Percentiles rank a stretch among this genome's conserved stretches.
phyloP scores from a whole-genome alignment of 805 yeast genomes.

The Metschnikowia peoriensis region DNA sequence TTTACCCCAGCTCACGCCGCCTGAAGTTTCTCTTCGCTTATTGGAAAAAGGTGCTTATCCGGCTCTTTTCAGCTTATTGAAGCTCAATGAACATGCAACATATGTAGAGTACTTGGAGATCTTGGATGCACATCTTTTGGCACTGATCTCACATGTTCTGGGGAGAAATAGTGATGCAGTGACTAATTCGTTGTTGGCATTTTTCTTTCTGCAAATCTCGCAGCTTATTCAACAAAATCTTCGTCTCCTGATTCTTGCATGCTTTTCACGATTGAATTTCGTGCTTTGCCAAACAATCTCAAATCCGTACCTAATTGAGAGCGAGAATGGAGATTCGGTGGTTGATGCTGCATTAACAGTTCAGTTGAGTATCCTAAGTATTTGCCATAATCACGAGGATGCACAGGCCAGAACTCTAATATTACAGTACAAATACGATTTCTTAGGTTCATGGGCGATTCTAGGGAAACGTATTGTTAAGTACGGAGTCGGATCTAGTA shows the following conservation, averaged over 20 bases:
- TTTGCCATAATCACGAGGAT: constrained; percentile 16
- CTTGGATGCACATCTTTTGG: constrained; percentile 23
- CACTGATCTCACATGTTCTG: constrained; percentile 25
- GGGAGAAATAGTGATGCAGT: constrained; percentile 14
- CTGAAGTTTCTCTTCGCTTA: constrained; percentile 19
- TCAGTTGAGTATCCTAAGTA: constrained; percentile 21
- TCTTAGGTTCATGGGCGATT: constrained; percentile 37
- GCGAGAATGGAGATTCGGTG: constrained; percentile 15
- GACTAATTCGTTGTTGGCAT: constrained; percentile 13
- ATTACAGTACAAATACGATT: constrained; percentile 30
- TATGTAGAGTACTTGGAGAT: constrained; percentile 22
- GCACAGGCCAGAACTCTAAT: constrained; percentile 20
- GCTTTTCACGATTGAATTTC: constrained; percentile 28
- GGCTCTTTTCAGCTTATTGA: constrained; percentile 14
- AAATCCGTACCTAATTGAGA: constrained; percentile 29
- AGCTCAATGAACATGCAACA: constrained; percentile 1
- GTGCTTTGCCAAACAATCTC: constrained; percentile 30
- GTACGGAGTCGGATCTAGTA: constrained; percentile 12
- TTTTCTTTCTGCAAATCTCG: constrained; percentile 20
- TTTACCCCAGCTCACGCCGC: constrained; percentile 28
- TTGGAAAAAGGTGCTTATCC: constrained; percentile 24
- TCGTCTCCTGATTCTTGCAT: constrained; percentile 20
- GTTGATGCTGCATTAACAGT: constrained; percentile 21
- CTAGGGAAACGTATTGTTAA: constrained; percentile 11
- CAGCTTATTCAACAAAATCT: constrained; percentile 9